These are phyloP conservation scores for Aspergillus bombycis DNA, from an alignment of 2,329 filamentous ascomycete species.

Conservation along the genomic window DNA sequence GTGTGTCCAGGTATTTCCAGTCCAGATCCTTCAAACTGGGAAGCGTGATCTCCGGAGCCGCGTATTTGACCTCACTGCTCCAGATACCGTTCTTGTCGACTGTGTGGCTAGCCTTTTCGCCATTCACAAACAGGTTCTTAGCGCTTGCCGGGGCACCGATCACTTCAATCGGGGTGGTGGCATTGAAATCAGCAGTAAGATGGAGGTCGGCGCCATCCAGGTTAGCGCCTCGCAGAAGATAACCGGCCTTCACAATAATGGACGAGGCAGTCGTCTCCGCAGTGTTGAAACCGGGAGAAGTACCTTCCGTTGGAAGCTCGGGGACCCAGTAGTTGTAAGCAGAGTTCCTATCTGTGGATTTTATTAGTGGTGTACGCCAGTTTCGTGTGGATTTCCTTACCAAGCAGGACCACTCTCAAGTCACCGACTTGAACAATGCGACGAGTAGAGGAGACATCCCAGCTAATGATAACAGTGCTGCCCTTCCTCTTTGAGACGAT, in stretches of 20 bases:
- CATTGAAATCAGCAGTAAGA: constrained; percentile 72
- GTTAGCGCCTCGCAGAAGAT: constrained; percentile 52
- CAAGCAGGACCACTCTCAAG: constrained; percentile 59
- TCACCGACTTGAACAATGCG: constrained; percentile 43
- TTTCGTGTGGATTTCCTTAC: constrained; percentile 37
- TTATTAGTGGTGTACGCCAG: constrained; percentile 12
- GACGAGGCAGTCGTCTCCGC: constrained; percentile 34
- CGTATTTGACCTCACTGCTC: constrained; percentile 55
- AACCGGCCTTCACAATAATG: constrained; percentile 48
- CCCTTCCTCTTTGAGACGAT: constrained; percentile 34
- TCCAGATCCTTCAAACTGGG: constrained; percentile 61
- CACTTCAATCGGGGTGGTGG: constrained; percentile 68
- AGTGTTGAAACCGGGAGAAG: constrained; percentile 35
- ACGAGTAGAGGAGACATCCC: constrained; percentile 57
- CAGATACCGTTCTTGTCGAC: constrained; percentile 52
- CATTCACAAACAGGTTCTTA: constrained; percentile 66
- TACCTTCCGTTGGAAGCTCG: constrained; percentile 34
- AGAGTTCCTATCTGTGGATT: constrained; percentile 53
- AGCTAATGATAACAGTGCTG: constrained; percentile 48
- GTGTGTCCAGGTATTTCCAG: constrained; percentile 72
- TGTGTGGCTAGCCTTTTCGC: constrained; percentile 47
- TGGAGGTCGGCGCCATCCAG: constrained; percentile 60
- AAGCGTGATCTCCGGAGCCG: constrained; percentile 54
- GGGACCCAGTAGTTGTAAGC: constrained; percentile 51
- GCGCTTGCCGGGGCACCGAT: constrained; percentile 63